Evolutionary conservation across 225 moss, liverwort and hornwort species (phyloP), one percentile per base, ranked within the genome.

Genomic region (Lunularia cruciata): DNA sequence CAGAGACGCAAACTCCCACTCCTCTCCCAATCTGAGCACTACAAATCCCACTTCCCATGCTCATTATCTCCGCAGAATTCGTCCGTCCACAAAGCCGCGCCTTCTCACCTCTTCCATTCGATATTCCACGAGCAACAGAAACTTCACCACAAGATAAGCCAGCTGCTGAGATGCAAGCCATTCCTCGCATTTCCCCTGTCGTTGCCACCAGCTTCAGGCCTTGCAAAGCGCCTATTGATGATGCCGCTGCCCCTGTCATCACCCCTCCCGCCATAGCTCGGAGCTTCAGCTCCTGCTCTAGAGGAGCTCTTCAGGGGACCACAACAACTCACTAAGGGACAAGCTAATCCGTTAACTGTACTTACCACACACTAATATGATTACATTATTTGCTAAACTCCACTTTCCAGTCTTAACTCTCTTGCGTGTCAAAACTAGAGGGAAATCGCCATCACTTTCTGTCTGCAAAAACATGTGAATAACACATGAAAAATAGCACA

Each of bases 191-290:
- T n/a, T n/a, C n/a, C n/a, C n/a, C n/a, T n/a, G n/a, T n/a, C n/a
- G n/a, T n/a, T n/a, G n/a, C n/a, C n/a, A n/a, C n/a, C n/a, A n/a
- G n/a, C n/a, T 1, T 19, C 57, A 34, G 57, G 33, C 34, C 13
- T 58, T 58, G 33, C 57, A 14, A 34, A 35, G 14, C 15, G 57
- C 26, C 54, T 1, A 33, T 33, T 14, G 57, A 32, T 1, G 57
- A 57, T 57, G 57, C 15, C 12, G 9, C 34, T 58, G 32, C 5
- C 18, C 26, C 57, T 33, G 31, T 58, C 28, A 58, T 32, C 33
- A 58, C 16, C 3, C 3, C 34, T n/a, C 34, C 34, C 57, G 57
- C 57, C 57, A 58, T 58, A 34, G 57, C 57, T 58, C 28, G 57
- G 34, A 58, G 33, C 57, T n/a, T 18, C 16, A 58, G 57, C 57